Percentiles rank a stretch among this genome's conserved stretches.
These are phyloP conservation scores for Plenodomus biglobosus DNA, from an alignment of 2,329 filamentous ascomycete genomes.

Conservation along the genomic window DNA sequence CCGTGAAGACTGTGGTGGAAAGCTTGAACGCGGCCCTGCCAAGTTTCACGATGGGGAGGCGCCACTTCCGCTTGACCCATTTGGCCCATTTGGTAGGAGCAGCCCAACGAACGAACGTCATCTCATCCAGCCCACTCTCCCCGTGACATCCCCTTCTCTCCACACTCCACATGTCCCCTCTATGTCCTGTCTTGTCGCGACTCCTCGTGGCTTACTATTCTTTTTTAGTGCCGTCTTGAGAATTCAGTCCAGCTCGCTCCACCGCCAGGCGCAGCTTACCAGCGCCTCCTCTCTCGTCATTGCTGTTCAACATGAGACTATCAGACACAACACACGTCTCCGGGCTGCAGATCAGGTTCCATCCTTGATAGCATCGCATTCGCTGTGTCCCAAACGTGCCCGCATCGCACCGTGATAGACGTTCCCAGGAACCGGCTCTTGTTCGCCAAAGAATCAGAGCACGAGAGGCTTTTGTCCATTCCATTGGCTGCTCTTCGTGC, in stretches of 20 bases:
- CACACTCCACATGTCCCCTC: no score
- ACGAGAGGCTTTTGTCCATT: constrained; percentile 30
- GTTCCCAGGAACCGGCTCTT: constrained; percentile 31
- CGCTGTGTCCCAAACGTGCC: constrained; percentile 32
- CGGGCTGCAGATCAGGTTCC: constrained; percentile 19
- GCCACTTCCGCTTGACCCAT: constrained; percentile 22
- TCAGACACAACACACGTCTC: constrained; percentile 13
- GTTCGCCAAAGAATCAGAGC: constrained; percentile 32
- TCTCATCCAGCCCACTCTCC: neutral
- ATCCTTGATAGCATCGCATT: constrained; percentile 26
- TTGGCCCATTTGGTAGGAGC: constrained; percentile 10
- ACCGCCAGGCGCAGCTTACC: constrained; percentile 7
- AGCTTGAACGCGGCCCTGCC: constrained; percentile 18
- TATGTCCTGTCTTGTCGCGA: neutral
- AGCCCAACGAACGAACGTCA: constrained; percentile 16
- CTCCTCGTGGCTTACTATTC: neutral
- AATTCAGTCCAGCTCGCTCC: neutral
- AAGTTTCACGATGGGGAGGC: constrained; percentile 15
- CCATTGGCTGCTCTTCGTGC: constrained; percentile 35
- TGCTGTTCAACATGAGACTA: constrained; percentile 24
- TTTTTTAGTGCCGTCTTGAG: neutral
- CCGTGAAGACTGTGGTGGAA: neutral
- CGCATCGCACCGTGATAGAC: constrained; percentile 28
- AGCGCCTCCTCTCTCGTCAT: constrained; percentile 10
- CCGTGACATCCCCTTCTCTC: neutral